A percentile compares a stretch with the other conserved stretches of the same genome.
phyloP scores from a whole-genome alignment of 768 basidiomycete species.

The Amylocystis lapponica region DNA sequence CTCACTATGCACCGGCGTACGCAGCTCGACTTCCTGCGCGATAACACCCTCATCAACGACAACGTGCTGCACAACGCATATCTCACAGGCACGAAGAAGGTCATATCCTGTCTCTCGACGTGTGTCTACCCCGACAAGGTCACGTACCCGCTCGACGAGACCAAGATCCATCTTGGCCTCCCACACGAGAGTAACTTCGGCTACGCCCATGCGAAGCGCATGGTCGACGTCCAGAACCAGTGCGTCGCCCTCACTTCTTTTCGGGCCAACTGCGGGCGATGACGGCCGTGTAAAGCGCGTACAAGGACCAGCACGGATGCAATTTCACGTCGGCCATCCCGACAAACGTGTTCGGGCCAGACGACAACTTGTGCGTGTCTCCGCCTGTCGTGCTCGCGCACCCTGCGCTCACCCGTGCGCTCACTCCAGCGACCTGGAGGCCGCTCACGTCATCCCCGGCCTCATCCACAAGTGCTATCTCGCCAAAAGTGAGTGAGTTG shows the following conservation, averaged over 20 bases:
- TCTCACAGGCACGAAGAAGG: constrained; percentile 59
- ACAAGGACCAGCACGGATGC: constrained; percentile 91
- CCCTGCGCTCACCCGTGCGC: background rate
- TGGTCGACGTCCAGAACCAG: constrained; percentile 97
- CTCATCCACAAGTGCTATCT: constrained; percentile 91
- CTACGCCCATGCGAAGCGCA: constrained; percentile 91
- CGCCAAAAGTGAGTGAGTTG: constrained; percentile 63
- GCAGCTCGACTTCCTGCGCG: constrained; percentile 86
- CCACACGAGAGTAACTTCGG: constrained; percentile 96
- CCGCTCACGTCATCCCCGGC: constrained; percentile 92
- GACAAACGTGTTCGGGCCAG: constrained; percentile 93
- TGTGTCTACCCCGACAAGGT: constrained; percentile 98
- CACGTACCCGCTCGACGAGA: constrained; percentile 87
- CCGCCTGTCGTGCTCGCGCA: background rate
- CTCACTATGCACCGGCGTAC: background rate
- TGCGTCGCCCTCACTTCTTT: constrained; percentile 29
- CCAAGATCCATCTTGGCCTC: constrained; percentile 86
- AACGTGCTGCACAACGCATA: constrained; percentile 80
- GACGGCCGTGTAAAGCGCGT: constrained; percentile 52
- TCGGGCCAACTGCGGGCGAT: background rate
- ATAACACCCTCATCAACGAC: constrained; percentile 94
- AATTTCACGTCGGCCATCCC: constrained; percentile 97
- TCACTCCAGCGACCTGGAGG: constrained; percentile 66
- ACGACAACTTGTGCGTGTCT: constrained; percentile 80
- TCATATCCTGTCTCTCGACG: constrained; percentile 94